Evolutionary conservation across 2,329 filamentous ascomycete genomes (phyloP).

Genomic region (Scortechinia acanthostroma): DNA sequence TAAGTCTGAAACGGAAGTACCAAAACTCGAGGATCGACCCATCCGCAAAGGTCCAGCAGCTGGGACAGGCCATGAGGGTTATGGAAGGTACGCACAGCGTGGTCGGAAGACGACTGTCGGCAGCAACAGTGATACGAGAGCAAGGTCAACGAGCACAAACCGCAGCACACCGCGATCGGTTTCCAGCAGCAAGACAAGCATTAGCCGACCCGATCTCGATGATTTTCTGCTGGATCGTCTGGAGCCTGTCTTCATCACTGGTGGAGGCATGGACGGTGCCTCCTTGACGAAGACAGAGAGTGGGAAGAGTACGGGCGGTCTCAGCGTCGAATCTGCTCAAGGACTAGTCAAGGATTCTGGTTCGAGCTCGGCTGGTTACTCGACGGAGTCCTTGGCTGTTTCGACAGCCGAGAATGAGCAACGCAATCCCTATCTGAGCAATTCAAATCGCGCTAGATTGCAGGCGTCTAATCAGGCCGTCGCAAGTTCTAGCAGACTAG

Average conservation of each 20-base stretch:
- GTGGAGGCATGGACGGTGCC: conserved; percentile 19
- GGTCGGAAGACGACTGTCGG: conserved; percentile 30
- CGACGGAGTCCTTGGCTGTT: conserved; percentile 18
- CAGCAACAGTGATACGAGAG: conserved; percentile 19
- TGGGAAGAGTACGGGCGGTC: conserved; percentile 23
- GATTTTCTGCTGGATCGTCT: conserved; percentile 35
- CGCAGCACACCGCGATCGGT: conserved; percentile 20
- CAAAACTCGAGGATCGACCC: background rate
- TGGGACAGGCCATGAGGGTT: conserved; percentile 15
- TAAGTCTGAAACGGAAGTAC: background rate
- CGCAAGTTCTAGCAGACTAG: background rate
- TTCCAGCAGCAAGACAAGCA: conserved; percentile 27
- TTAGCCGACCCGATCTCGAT: conserved; percentile 28
- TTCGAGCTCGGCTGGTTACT: conserved; percentile 17
- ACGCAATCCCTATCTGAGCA: too few species aligned
- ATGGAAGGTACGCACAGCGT: conserved; percentile 34
- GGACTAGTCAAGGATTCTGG: too few species aligned
- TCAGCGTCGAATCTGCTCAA: conserved; percentile 18
- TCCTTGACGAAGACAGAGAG: conserved; percentile 24
- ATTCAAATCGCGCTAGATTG: too few species aligned
- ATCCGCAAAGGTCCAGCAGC: background rate
- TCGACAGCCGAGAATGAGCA: too few species aligned
- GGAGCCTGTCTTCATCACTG: conserved; percentile 37
- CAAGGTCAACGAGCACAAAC: conserved; percentile 27
- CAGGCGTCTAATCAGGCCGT: background rate